A percentile compares a stretch with the other conserved stretches of the same genome.
Conservation (phyloP, 805 yeast genomes). For the Suhomyces canberraensis region DNA sequence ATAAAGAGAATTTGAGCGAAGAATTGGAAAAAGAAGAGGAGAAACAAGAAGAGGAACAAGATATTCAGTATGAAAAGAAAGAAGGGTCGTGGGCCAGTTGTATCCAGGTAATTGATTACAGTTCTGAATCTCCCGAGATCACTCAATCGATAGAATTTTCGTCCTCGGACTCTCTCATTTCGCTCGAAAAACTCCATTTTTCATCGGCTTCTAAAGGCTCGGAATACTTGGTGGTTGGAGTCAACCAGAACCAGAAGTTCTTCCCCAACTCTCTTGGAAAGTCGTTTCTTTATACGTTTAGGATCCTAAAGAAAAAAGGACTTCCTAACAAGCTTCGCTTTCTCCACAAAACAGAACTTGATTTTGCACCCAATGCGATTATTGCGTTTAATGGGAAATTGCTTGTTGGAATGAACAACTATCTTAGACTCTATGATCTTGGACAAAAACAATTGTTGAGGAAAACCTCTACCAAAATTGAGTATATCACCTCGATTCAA, state of each 20-base stretch:
- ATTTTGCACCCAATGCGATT: slow-evolving; percentile 47
- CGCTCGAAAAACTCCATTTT: slow-evolving; percentile 34
- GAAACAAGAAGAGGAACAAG: slow-evolving; percentile 16
- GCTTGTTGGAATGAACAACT: slow-evolving; percentile 53
- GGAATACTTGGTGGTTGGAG: slow-evolving; percentile 46
- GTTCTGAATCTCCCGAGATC: slow-evolving; percentile 22
- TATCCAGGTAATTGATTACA: slow-evolving; percentile 45
- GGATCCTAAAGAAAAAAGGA: slow-evolving; percentile 19
- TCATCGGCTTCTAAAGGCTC: slow-evolving; percentile 16
- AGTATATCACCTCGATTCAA: slow-evolving; percentile 47
- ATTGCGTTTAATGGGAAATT: slow-evolving; percentile 53
- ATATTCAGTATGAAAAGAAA: slow-evolving; percentile 40
- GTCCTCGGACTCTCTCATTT: slow-evolving; percentile 41
- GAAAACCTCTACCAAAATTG: slow-evolving; percentile 52
- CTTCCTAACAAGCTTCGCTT: slow-evolving; percentile 31
- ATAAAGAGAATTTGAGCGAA: slow-evolving; percentile 7
- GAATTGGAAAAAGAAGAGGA: slow-evolving; percentile 12
- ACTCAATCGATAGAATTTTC: slow-evolving; percentile 44
- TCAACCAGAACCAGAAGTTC: slow-evolving; percentile 26
- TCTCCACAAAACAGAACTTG: slow-evolving; percentile 60
- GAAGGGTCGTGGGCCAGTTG: slow-evolving; percentile 49
- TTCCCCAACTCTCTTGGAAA: slow-evolving; percentile 24
- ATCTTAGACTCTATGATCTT: slow-evolving; percentile 60
- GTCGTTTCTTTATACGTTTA: slow-evolving; percentile 36
- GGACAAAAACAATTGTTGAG: slow-evolving; percentile 79